phyloP scores from a whole-genome alignment of 2,329 filamentous ascomycete species.

The Scedosporium aurantiacum region DNA sequence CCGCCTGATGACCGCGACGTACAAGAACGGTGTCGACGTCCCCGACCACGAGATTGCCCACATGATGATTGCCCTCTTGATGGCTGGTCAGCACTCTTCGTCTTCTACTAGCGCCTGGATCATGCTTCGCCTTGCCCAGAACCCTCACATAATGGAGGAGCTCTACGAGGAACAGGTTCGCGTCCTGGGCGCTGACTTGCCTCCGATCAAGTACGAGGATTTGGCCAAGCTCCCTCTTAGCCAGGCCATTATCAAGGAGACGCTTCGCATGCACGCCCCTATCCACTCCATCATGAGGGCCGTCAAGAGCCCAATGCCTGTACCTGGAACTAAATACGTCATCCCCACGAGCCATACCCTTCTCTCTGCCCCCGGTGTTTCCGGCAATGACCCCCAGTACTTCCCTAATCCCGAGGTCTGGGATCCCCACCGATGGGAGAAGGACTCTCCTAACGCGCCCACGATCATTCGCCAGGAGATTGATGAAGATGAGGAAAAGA shows the following conservation, averaged over 20 bases:
- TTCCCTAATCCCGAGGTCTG: slow-evolving; percentile 76
- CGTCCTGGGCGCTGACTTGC: slow-evolving; percentile 59
- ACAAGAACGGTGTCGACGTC: slow-evolving; percentile 72
- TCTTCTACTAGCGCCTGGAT: slow-evolving; percentile 81
- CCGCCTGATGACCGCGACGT: slow-evolving; percentile 75
- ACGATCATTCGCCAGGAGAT: slow-evolving; percentile 31
- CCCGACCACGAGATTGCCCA: slow-evolving; percentile 78
- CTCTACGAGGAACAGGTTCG: slow-evolving; percentile 72
- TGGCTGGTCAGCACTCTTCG: slow-evolving; percentile 86
- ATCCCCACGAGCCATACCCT: slow-evolving; percentile 73
- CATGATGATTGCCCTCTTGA: slow-evolving; percentile 89
- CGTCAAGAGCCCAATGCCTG: slow-evolving; percentile 77
- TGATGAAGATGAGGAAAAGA: slow-evolving; percentile 60
- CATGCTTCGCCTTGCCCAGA: slow-evolving; percentile 65
- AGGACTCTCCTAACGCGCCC: slow-evolving; percentile 45
- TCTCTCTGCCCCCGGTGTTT: slow-evolving; percentile 75
- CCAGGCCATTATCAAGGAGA: slow-evolving; percentile 80
- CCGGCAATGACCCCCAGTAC: slow-evolving; percentile 57
- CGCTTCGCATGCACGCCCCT: slow-evolving; percentile 77
- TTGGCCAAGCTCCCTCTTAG: slow-evolving; percentile 72
- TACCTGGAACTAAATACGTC: slow-evolving; percentile 72
- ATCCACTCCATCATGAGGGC: slow-evolving; percentile 93
- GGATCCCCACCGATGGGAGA: slow-evolving; percentile 88
- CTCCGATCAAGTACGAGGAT: slow-evolving; percentile 61
- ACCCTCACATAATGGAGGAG: slow-evolving; percentile 68